A percentile compares a stretch with the other conserved stretches of the same genome.
Evolutionary conservation across 352 stramenopile genomes (phyloP).

Genomic region (Phytophthora fragariae): DNA sequence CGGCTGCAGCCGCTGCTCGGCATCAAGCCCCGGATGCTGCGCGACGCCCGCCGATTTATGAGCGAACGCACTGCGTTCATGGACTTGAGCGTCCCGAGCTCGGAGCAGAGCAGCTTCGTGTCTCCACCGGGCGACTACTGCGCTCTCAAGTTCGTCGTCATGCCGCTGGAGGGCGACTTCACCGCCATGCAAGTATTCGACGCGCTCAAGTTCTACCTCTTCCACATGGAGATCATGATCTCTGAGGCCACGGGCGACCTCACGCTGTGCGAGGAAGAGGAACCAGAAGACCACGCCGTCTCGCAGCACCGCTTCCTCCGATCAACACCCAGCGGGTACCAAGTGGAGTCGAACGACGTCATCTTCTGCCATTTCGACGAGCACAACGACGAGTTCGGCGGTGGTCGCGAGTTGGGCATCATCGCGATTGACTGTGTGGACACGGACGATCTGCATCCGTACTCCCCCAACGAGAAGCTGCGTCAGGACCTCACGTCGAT

Average conservation of each 20-base stretch:
- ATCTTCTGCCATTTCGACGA: conserved; percentile 39
- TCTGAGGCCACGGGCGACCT: conserved; percentile 44
- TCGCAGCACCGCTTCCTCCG: conserved; percentile 39
- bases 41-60: conserved; percentile 39
- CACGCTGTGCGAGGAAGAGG: conserved; percentile 38
- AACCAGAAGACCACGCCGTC: conserved; percentile 19
- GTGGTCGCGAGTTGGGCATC: conserved; percentile 31
- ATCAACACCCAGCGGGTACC: conserved; percentile 33
- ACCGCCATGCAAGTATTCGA: conserved; percentile 38
- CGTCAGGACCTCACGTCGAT: conserved; percentile 46
- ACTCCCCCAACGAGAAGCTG: conserved; percentile 33
- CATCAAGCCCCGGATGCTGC: conserved; percentile 26
- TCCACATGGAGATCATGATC: conserved; percentile 54
- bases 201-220: conserved; percentile 37
- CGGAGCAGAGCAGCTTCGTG: conserved; percentile 36
- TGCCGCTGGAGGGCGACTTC: conserved; percentile 30
- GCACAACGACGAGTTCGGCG: conserved; percentile 32
- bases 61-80: conserved; percentile 32
- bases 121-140: conserved; percentile 36
- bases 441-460: conserved; percentile 47
- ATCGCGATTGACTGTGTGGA: conserved; percentile 45
- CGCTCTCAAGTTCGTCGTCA: conserved; percentile 37
- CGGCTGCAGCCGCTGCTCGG: conserved; percentile 20
- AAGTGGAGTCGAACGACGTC: conserved; percentile 43
- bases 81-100: conserved; percentile 28